phyloP scores from a whole-genome alignment of 1,284 basidiomycete genomes.

The Ceratobasidium theobromae region DNA sequence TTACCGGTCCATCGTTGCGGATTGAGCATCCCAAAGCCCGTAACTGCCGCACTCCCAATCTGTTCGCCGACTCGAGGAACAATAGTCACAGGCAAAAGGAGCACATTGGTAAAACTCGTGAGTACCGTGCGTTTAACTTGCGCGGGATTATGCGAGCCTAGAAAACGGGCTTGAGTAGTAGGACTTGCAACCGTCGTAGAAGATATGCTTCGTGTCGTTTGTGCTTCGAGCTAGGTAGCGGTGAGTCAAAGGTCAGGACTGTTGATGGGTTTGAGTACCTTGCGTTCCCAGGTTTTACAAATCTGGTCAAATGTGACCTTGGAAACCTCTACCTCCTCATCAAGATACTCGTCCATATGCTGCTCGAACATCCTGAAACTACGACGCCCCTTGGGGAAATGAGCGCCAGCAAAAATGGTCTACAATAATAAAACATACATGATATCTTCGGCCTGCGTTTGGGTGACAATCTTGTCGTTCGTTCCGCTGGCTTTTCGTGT shows the following conservation, averaged over 20 bases:
- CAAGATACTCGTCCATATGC: slow-evolving; percentile 96
- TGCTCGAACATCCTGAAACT: slow-evolving; percentile 92
- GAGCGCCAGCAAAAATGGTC: slow-evolving; percentile 23
- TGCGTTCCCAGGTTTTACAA: slow-evolving; percentile 76
- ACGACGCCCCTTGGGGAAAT: slow-evolving; percentile 29
- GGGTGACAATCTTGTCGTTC: slow-evolving; percentile 40
- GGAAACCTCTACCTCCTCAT: slow-evolving; percentile 86
- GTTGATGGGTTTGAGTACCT: slow-evolving; percentile 47
- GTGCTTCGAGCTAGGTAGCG: slow-evolving; percentile 3
- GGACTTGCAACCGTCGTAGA: neutral
- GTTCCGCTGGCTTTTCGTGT: slow-evolving; percentile 10
- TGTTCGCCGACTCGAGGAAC: slow-evolving; percentile 76
- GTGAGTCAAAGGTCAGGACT: neutral
- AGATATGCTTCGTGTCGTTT: slow-evolving; percentile 12
- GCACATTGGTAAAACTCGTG: slow-evolving; percentile 85
- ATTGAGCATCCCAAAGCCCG: slow-evolving; percentile 84
- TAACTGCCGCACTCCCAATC: slow-evolving; percentile 77
- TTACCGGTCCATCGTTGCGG: slow-evolving; percentile 72
- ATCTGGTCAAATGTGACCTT: slow-evolving; percentile 73
- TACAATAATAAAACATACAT: slow-evolving; percentile 54
- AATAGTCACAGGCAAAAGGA: slow-evolving; percentile 92
- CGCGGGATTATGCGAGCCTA: slow-evolving; percentile 84
- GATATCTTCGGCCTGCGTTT: slow-evolving; percentile 69
- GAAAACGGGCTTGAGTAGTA: slow-evolving; percentile 61
- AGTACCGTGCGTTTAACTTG: slow-evolving; percentile 91